A percentile compares a stretch with the other conserved stretches of the same genome.
These are phyloP conservation scores for Aspergillus steynii DNA, from an alignment of 495 filamentous ascomycete species.

Conservation along the genomic window DNA sequence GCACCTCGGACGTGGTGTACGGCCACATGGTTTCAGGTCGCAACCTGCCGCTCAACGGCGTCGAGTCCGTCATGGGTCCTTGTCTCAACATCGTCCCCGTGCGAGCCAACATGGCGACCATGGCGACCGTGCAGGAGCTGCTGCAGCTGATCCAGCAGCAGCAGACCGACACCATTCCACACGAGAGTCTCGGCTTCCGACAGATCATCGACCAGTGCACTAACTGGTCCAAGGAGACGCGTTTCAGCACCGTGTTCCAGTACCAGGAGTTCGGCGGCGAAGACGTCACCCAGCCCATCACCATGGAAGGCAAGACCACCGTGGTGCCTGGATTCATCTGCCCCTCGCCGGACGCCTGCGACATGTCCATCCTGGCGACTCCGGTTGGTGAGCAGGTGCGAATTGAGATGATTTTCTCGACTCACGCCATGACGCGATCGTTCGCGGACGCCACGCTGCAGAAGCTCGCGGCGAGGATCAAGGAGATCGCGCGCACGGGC, in stretches of 20 bases:
- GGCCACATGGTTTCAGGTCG: conserved; percentile 41
- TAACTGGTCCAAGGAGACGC: conserved; percentile 44
- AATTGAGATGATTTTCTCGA: conserved; percentile 20
- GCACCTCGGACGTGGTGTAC: conserved; percentile 44
- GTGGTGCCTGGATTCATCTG: conserved; percentile 18
- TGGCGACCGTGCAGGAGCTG: conserved; percentile 42
- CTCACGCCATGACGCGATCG: conserved; percentile 8
- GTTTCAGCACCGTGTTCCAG: conserved; percentile 34
- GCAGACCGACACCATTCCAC: conserved; percentile 43
- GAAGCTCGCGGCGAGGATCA: conserved; percentile 8
- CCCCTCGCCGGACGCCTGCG: conserved; percentile 14
- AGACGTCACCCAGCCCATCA: conserved; percentile 13
- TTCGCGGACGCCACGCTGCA: conserved; percentile 13
- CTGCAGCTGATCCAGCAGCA: conserved; percentile 48
- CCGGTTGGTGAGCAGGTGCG: conserved; percentile 11
- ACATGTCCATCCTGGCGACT: conserved; percentile 18
- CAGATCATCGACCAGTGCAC: conserved; percentile 53
- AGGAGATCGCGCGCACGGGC: conserved; percentile 12
- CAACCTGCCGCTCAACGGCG: conserved; percentile 27
- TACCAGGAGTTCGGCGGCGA: conserved; percentile 31
- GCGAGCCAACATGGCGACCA: conserved; percentile 36
- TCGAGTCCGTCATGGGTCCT: conserved; percentile 41
- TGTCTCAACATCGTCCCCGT: conserved; percentile 52
- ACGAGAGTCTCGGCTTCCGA: conserved; percentile 47
- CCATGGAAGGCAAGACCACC: conserved; percentile 11